phyloP scores from a whole-genome alignment of 257 asterid species.

The Capsicum chinense region DNA sequence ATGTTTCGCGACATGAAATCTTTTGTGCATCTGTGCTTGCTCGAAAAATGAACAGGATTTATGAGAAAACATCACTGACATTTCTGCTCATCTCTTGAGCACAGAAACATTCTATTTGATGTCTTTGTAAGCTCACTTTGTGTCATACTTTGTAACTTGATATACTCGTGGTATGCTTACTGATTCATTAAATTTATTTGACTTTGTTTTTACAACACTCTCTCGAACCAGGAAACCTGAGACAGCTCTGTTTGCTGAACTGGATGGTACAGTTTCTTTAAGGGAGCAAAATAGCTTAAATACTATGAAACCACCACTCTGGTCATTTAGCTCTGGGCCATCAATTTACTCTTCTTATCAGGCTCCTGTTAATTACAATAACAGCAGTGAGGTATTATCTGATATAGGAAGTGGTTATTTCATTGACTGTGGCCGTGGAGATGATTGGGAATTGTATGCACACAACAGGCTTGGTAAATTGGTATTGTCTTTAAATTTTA shows the following conservation, averaged over 20 bases:
- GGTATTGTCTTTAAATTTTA: conserved; percentile 47
- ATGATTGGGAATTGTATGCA: conserved; percentile 85
- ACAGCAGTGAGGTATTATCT: conserved; percentile 55
- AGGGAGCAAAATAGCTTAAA: conserved; percentile 54
- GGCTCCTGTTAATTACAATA: conserved; percentile 49
- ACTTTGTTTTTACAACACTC: not conserved
- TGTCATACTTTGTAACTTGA: conserved; percentile 5
- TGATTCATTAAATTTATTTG: not conserved
- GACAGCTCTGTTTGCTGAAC: conserved; percentile 79
- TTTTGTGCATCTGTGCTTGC: not conserved
- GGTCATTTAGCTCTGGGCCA: conserved; percentile 89
- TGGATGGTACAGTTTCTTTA: conserved; percentile 81
- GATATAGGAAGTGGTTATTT: conserved; percentile 63
- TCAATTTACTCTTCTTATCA: conserved; percentile 87
- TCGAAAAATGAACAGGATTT: not conserved
- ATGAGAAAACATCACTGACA: not conserved
- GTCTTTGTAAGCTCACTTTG: not conserved
- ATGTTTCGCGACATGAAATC: not conserved
- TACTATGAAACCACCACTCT: conserved; percentile 68
- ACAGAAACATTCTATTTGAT: conserved; percentile 8
- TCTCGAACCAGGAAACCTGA: conserved; percentile 56
- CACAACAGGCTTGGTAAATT: conserved; percentile 77
- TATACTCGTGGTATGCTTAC: not conserved
- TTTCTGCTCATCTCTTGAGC: not conserved
- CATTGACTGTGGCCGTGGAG: conserved; percentile 91